Percentiles rank a stretch among this genome's conserved stretches.
These are phyloP conservation scores for Neonectria hederae DNA, from an alignment of 2,329 filamentous ascomycete genomes.

Conservation along the genomic window DNA sequence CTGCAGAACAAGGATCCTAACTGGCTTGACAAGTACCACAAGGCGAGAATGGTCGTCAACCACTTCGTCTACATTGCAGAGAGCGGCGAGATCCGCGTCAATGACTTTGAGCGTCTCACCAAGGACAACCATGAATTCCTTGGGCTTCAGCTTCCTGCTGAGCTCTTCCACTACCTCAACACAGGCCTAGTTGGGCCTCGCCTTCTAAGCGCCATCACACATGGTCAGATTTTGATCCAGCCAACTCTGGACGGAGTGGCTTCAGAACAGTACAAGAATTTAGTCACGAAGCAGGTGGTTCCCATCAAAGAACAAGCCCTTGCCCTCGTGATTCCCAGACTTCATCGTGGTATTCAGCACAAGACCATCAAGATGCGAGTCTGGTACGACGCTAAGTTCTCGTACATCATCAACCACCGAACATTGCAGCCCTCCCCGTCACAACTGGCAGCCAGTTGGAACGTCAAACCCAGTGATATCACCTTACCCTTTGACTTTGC, in stretches of 20 bases:
- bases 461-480: slow-evolving; percentile 69
- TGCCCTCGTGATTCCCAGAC: slow-evolving; percentile 78
- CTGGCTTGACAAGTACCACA: slow-evolving; percentile 88
- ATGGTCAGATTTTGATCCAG: slow-evolving; percentile 78
- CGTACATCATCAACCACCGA: slow-evolving; percentile 73
- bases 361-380: slow-evolving; percentile 80
- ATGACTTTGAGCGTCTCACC: slow-evolving; percentile 78
- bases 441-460: slow-evolving; percentile 70
- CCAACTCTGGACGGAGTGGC: slow-evolving; percentile 88
- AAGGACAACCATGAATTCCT: slow-evolving; percentile 89
- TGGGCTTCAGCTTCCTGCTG: slow-evolving; percentile 87
- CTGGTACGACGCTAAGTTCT: slow-evolving; percentile 82
- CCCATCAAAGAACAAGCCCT: slow-evolving; percentile 80
- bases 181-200: slow-evolving; percentile 82
- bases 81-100: slow-evolving; percentile 79
- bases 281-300: slow-evolving; percentile 79
- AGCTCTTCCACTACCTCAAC: slow-evolving; percentile 90
- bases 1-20: slow-evolving; percentile 74
- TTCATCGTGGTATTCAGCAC: slow-evolving; percentile 85
- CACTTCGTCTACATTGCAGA: slow-evolving; percentile 86
- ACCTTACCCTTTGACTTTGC: slow-evolving; percentile 55
- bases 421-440: slow-evolving; percentile 58
- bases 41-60: slow-evolving; percentile 83
- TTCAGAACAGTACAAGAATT: slow-evolving; percentile 80
- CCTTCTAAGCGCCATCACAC: slow-evolving; percentile 83